Evolutionary conservation across 139 green algal genomes (phyloP), one percentile per base, ranked within the genome.

Genomic region (Pleodorina starrii): DNA sequence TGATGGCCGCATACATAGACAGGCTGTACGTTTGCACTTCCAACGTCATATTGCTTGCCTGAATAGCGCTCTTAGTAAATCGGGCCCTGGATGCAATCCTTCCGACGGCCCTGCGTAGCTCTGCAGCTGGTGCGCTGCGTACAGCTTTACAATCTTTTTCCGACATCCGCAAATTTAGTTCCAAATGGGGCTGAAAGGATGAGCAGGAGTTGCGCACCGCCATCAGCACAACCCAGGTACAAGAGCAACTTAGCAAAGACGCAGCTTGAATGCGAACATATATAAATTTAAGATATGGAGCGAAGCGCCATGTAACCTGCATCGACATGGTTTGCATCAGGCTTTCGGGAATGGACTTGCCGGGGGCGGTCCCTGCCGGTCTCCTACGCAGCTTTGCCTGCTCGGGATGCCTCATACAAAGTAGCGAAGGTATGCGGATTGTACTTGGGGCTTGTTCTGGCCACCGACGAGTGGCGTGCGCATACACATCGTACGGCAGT

Each of bases 401-500:
- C 38, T 86, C 79, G 5, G 79, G 38, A 11, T 46, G 21, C 40
- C 79, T 86, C 17, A 86, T 75, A 75, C 79, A 86, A 29, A 75
- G 57, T 57, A 75, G 57, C 40, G 79, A 86, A 43, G 79, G 79
- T 86, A 25, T 19, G 75, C 17, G n/a, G n/a, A n/a, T n/a, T n/a
- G n/a, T n/a, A n/a, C n/a, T n/a, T n/a, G n/a, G n/a, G n/a, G n/a
- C n/a, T n/a, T n/a, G n/a, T n/a, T n/a, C n/a, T n/a, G n/a, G n/a
- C n/a, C n/a, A n/a, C n/a, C n/a, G n/a, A n/a, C n/a, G n/a, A n/a
- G n/a, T n/a, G n/a, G n/a, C n/a, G n/a, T n/a, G n/a, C n/a, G n/a
- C n/a, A n/a, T n/a, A n/a, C n/a, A n/a, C n/a, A n/a, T n/a, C n/a
- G n/a, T n/a, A n/a, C n/a, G n/a, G n/a, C n/a, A n/a, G n/a, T n/a